These are phyloP conservation scores for Santalum album DNA, from an alignment of 164 flowering plant species.

Conservation along the genomic window DNA sequence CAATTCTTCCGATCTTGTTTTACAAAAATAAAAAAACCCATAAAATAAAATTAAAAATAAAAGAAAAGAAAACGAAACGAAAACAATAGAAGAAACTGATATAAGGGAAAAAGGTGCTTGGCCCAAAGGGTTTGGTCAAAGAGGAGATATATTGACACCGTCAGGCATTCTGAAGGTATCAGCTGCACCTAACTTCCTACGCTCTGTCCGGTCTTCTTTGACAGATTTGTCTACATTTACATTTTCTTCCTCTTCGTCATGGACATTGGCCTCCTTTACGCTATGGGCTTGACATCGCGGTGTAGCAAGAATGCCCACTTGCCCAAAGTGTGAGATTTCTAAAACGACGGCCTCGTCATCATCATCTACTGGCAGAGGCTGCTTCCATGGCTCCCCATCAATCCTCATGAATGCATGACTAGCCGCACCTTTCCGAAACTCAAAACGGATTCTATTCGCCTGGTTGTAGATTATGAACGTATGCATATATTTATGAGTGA, in stretches of 20 bases:
- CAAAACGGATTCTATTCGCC: constrained; percentile 5
- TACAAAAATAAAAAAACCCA: too few species aligned
- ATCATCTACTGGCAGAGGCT: neutral
- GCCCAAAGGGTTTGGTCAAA: too few species aligned
- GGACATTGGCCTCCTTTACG: neutral
- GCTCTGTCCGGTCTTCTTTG: constrained; percentile 31
- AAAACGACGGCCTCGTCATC: neutral
- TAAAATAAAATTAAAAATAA: too few species aligned
- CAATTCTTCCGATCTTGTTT: too few species aligned
- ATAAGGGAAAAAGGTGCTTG: too few species aligned
- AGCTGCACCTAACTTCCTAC: constrained; percentile 91
- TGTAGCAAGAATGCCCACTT: neutral
- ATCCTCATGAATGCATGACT: neutral
- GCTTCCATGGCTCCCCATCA: constrained; percentile 6
- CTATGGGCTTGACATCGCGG: neutral
- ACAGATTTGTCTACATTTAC: constrained; percentile 11
- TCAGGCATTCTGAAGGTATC: constrained; percentile 75
- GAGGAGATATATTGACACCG: constrained; percentile 52
- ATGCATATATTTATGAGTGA: too few species aligned
- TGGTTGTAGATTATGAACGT: neutral
- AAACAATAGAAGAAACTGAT: too few species aligned
- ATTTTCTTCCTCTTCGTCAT: neutral
- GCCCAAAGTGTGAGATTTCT: constrained; percentile 1
- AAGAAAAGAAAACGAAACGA: too few species aligned
- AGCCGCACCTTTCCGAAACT: constrained; percentile 3